Percentiles rank a stretch among this genome's conserved stretches.
Evolutionary conservation across 1,139 yeast species (phyloP).

Genomic region (Groenewaldozyma sp.): DNA sequence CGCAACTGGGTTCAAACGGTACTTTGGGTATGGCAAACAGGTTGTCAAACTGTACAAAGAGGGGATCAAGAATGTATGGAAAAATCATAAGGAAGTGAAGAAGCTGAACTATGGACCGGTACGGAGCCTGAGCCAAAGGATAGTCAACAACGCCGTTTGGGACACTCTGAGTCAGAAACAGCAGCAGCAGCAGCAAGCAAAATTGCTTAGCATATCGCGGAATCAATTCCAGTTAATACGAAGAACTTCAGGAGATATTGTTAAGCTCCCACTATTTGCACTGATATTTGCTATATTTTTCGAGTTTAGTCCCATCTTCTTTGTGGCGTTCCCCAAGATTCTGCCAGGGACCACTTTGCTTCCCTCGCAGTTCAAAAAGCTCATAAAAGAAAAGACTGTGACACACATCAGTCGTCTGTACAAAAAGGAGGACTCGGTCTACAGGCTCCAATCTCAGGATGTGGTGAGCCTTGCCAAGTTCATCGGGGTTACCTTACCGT

Average conservation of each 20-base stretch:
- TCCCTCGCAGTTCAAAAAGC: slow-evolving; percentile 40
- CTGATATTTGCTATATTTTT: slow-evolving; percentile 47
- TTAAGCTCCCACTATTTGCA: slow-evolving; percentile 56
- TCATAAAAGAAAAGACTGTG: slow-evolving; percentile 13
- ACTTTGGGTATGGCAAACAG: slow-evolving; percentile 24
- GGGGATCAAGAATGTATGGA: slow-evolving; percentile 30
- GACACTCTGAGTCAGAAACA: slow-evolving; percentile 5
- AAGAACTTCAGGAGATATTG: slow-evolving; percentile 50
- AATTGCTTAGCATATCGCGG: slow-evolving; percentile 35
- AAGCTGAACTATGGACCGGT: slow-evolving; percentile 15
- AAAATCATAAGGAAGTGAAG: slow-evolving; percentile 17
- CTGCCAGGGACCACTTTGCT: slow-evolving; percentile 60
- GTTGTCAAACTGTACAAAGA: slow-evolving; percentile 26
- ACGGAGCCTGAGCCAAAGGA: slow-evolving; percentile 19
- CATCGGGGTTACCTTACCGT: slow-evolving; percentile 11
- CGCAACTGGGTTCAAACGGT: slow-evolving; percentile 7
- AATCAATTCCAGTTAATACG: slow-evolving; percentile 44
- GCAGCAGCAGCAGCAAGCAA: slow-evolving; percentile 3
- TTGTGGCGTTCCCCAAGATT: slow-evolving; percentile 50
- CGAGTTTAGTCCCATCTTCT: slow-evolving; percentile 55
- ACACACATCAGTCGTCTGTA: slow-evolving; percentile 11
- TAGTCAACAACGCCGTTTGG: slow-evolving; percentile 23
- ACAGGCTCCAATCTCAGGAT: slow-evolving; percentile 12
- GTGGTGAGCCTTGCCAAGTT: slow-evolving; percentile 12
- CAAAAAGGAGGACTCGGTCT: slow-evolving; percentile 12